phyloP scores from a whole-genome alignment of 2,329 filamentous ascomycete genomes.

The Fusarium oligoseptatum region DNA sequence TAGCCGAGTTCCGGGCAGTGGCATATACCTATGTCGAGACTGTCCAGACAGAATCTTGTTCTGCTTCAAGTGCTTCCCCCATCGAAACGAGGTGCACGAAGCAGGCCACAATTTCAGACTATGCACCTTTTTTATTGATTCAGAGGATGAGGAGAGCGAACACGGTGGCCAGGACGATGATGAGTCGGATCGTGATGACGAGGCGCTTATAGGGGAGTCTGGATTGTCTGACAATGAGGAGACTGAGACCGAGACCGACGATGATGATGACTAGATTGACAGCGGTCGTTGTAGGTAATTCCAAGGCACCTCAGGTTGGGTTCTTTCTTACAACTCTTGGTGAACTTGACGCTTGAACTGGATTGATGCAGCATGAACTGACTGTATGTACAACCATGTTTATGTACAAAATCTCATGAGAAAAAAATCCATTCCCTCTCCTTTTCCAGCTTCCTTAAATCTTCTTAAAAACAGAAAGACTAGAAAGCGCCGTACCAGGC shows the following conservation, averaged over 20 bases:
- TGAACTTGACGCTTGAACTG: background rate
- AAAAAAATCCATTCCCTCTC: background rate
- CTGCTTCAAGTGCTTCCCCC: background rate
- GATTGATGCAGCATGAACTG: background rate
- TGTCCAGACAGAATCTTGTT: background rate
- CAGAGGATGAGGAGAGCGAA: background rate
- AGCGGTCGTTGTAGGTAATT: background rate
- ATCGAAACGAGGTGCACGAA: background rate
- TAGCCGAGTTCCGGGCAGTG: background rate
- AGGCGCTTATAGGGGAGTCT: background rate
- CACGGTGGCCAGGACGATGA: background rate
- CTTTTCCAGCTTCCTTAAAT: slow-evolving; percentile 51
- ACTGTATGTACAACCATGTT: background rate
- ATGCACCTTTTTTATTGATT: background rate
- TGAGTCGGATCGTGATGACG: background rate
- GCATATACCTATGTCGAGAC: background rate
- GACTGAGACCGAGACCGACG: background rate
- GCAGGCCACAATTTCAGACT: background rate
- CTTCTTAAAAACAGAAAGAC: slow-evolving; percentile 67
- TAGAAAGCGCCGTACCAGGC: slow-evolving; percentile 67
- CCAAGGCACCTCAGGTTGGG: background rate
- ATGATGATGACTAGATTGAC: background rate
- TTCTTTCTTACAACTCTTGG: background rate
- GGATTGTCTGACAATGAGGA: background rate
- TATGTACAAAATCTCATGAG: background rate